A percentile compares a stretch with the other conserved stretches of the same genome.
These are phyloP conservation scores for Acidiella bohemica DNA, from an alignment of 495 filamentous ascomycete genomes.

Conservation along the genomic window DNA sequence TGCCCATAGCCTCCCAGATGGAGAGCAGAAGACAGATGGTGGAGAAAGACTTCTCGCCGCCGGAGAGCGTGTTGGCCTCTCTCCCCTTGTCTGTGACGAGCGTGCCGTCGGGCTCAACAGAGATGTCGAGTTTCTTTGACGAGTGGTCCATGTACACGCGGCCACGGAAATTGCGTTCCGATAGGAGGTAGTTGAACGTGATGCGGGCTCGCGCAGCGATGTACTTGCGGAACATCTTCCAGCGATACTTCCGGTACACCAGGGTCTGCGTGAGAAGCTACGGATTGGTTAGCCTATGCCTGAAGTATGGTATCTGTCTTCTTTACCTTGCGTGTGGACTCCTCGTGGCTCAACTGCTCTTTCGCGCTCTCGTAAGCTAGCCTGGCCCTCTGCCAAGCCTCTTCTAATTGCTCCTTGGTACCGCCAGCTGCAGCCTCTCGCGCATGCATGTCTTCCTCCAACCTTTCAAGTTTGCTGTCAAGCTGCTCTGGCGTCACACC, in stretches of 20 bases:
- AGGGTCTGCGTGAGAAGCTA: slow-evolving; percentile 48
- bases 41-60: slow-evolving; percentile 95
- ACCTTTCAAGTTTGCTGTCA: slow-evolving; percentile 46
- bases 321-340: not conserved
- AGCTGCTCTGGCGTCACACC: slow-evolving; percentile 53
- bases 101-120: slow-evolving; percentile 71
- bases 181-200: slow-evolving; percentile 77
- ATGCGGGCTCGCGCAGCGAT: slow-evolving; percentile 74
- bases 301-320: not conserved
- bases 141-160: slow-evolving; percentile 64
- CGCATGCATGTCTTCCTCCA: slow-evolving; percentile 42
- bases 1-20: slow-evolving; percentile 97
- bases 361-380: slow-evolving; percentile 33
- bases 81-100: slow-evolving; percentile 49
- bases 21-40: slow-evolving; percentile 84
- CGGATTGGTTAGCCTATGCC: not conserved
- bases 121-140: slow-evolving; percentile 56
- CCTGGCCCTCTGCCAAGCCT: slow-evolving; percentile 34
- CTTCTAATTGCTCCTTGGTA: slow-evolving; percentile 49
- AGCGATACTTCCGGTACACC: slow-evolving; percentile 55
- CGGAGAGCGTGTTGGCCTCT: slow-evolving; percentile 79
- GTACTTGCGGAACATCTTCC: slow-evolving; percentile 63
- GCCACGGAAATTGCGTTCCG: slow-evolving; percentile 78
- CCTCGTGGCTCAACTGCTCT: slow-evolving; percentile 20
- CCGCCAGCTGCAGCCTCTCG: slow-evolving; percentile 44